Conservation (phyloP, 495 filamentous ascomycete species). For the Apodospora peruviana region DNA sequence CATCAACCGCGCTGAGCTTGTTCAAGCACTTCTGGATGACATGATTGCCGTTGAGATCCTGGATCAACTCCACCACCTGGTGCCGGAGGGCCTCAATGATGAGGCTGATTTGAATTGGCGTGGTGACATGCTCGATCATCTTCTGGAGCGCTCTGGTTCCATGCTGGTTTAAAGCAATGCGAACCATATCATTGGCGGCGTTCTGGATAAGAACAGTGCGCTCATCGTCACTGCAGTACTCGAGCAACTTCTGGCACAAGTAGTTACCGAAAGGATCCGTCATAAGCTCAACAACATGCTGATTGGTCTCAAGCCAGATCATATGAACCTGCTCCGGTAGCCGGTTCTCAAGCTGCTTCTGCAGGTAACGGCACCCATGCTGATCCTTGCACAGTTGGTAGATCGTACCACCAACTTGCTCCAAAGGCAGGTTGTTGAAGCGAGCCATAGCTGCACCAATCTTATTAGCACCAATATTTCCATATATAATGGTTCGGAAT, state of each 20-base stretch:
- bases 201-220: constrained; percentile 88
- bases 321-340: constrained; percentile 76
- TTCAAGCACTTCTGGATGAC: constrained; percentile 99
- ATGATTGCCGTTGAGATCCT: constrained; percentile 96
- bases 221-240: constrained; percentile 89
- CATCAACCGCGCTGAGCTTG: constrained; percentile 72
- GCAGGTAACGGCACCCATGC: constrained; percentile 90
- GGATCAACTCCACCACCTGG: constrained; percentile 85
- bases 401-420: constrained; percentile 72
- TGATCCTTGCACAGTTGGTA: constrained; percentile 92
- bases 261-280: constrained; percentile 99
- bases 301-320: constrained; percentile 88
- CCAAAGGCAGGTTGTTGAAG: constrained; percentile 71
- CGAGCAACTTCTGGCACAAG: constrained; percentile 92
- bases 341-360: constrained; percentile 93
- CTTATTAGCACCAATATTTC: constrained; percentile 10
- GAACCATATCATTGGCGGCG: constrained; percentile 75
- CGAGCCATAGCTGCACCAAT: constrained; percentile 52
- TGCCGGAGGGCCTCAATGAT: constrained; percentile 73
- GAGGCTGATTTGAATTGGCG: constrained; percentile 65
- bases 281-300: constrained; percentile 94
- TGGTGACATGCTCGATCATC: constrained; percentile 96
- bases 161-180: constrained; percentile 92
- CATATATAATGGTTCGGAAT: background rate
- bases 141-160: constrained; percentile 95